Base-by-base conservation (phyloP, 805 yeast genomes). In the Pichia insulana region DNA sequence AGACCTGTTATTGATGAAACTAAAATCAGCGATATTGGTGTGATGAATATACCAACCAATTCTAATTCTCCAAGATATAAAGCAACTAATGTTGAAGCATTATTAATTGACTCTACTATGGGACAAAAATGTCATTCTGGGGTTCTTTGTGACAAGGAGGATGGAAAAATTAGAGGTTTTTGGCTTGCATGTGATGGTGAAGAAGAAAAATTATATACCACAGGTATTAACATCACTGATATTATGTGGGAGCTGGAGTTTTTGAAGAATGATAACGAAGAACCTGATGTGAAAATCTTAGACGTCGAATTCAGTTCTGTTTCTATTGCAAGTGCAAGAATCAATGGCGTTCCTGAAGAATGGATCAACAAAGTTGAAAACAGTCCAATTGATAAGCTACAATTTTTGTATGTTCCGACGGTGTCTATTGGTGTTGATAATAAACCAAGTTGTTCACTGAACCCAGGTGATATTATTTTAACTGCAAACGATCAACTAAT, bases 121-220 rank as follows among this genome's bases (percentile, higher is more conserved):
- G 75, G 85, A 37, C 75, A 75, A 35, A 86, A 83, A 48, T 85
- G 95, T 62, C 51, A 54, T 9, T 74, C 92, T 3, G 97, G 96
- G 51, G 73, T 87, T 3, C 61, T 89, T 34, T 80, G 83, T 4
- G 88, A 84, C 57, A 45, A 36, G 10, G 61, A 70, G 34, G 83
- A 82, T 54, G 97, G 96, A 11, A 73, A 80, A 0, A 74, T 89
- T 11, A 73, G 90, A 47, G 95, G 92, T 0, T 64, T 89, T 43
- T 89, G 96, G 96, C 61, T 88, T 48, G 73, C 90, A 1, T 87
- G 76, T 58, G 68, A 87, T 40, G 96, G 95, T 15, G 95, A 85
- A 50, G 73, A 78, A 38, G 69, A 66, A 34, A 71, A 73, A 35
- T 77, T 76, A 39, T 92, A 84, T 50, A 71, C 77, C 20, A 78